Base-by-base conservation (phyloP, 768 basidiomycete species). In the Serendipita vermifera region DNA sequence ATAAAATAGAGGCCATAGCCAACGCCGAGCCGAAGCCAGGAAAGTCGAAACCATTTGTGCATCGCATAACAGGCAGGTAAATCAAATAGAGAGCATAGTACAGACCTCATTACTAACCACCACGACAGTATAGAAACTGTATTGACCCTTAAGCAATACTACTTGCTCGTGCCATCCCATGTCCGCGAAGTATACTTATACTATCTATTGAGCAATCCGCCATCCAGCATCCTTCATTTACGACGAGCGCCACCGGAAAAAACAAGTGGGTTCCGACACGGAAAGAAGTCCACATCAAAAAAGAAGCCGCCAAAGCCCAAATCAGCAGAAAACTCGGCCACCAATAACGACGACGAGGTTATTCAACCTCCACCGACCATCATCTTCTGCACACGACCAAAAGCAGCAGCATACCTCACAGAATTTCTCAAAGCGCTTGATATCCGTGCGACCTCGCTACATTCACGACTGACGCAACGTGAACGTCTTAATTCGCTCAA, bases 111-210 rank as follows among this genome's bases (percentile, higher is more conserved):
- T 55, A 59, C 57, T 58, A 3, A 59, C 43, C 53, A 35, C 14
- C 20, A 48, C 56, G 3, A 3, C 64, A 96, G 93, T 26, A 77
- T 87, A 20, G 86, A 94, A 66, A 98, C 94, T 0, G 94, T 97
- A 2, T 77, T 81, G 24, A 87, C 83, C 2, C 71, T 99, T 56
- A 83, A 85, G 61, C 96, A 99, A 62, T 73, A 81, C 62, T 99
- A 91, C 67, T 69, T 98, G 59, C 83, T 99, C 58, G 82, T 94
- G 38, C 94, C 96, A 2, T 93, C 90, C 0, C 92, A 97, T 66
- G 82, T 97, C 43, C 83, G 93, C 57, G 96, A 99, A 71, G 71
- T 79, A 17, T 97, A 98, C 70, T 80, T 98, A 9, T 91, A 83
- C 68, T 73, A 97, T 68, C 74, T 99, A 32, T 80, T 99, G 7